Evolutionary conservation across 2,329 filamentous ascomycete genomes (phyloP).

Genomic region (Xylariaceae sp.): DNA sequence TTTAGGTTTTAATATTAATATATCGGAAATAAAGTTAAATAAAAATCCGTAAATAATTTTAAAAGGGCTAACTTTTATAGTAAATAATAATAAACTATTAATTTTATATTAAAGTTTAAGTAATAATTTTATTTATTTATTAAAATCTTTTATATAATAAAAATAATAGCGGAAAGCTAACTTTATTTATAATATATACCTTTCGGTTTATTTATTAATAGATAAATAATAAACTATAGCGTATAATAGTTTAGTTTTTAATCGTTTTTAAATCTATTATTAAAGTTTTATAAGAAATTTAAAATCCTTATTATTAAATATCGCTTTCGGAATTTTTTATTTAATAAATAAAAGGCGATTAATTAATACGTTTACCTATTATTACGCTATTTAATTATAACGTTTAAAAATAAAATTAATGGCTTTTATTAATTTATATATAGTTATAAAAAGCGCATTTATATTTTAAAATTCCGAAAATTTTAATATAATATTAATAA

Average conservation of each 20-base stretch:
- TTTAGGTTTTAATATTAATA: too few species aligned
- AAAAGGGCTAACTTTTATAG: neutral
- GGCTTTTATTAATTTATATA: too few species aligned
- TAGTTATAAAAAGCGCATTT: neutral
- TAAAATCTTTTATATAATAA: neutral
- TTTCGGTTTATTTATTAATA: too few species aligned
- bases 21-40: neutral
- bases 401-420: neutral
- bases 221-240: too few species aligned
- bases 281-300: neutral
- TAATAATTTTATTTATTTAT: neutral
- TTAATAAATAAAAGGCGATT: too few species aligned
- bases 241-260: too few species aligned
- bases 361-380: too few species aligned
- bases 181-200: too few species aligned
- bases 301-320: too few species aligned
- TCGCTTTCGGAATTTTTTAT: too few species aligned
- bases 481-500: neutral
- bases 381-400: neutral
- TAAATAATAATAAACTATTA: neutral
- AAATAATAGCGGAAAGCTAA: neutral
- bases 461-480: neutral
- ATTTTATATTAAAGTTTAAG: constrained; percentile 1
- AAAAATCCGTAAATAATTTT: constrained; percentile 1
- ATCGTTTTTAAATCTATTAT: neutral